phyloP scores from a whole-genome alignment of 371 early-diverging fungal species.

The Dichotomocladium elegans region DNA sequence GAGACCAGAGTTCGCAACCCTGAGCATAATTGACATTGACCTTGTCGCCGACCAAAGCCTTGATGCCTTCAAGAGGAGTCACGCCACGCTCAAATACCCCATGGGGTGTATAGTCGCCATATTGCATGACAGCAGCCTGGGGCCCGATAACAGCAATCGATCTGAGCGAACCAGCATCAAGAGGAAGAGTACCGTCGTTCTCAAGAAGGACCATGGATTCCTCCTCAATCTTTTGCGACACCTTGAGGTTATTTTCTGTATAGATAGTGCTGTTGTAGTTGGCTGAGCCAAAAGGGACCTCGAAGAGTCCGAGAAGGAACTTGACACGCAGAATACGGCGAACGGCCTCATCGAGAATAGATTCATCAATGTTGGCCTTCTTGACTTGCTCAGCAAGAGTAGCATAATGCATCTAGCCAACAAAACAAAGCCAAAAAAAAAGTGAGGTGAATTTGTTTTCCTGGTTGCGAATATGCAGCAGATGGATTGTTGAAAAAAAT shows the following conservation, averaged over 20 bases:
- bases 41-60: conserved; percentile 12
- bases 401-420: conserved; percentile 15
- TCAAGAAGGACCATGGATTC: conserved; percentile 37
- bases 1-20: conserved; percentile 22
- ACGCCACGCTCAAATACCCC: conserved; percentile 18
- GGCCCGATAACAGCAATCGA: conserved; percentile 45
- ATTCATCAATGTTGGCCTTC: conserved; percentile 21
- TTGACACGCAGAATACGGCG: conserved; percentile 17
- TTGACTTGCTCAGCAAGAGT: conserved; percentile 11
- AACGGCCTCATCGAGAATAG: conserved; percentile 25
- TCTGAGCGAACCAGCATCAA: conserved; percentile 7
- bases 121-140: conserved; percentile 34
- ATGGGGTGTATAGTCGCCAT: conserved; percentile 13
- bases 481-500: neutral
- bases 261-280: conserved; percentile 23
- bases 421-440: too few species aligned
- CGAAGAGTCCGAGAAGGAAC: conserved; percentile 21
- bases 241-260: conserved; percentile 9
- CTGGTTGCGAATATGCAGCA: too few species aligned
- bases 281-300: conserved; percentile 11
- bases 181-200: conserved; percentile 34
- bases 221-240: conserved; percentile 13
- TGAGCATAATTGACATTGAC: conserved; percentile 23
- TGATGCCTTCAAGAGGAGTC: conserved; percentile 37
- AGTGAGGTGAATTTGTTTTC: too few species aligned